Evolutionary conservation across 177 flowering plant genomes (phyloP).

Genomic region (Vitis hybrid): DNA sequence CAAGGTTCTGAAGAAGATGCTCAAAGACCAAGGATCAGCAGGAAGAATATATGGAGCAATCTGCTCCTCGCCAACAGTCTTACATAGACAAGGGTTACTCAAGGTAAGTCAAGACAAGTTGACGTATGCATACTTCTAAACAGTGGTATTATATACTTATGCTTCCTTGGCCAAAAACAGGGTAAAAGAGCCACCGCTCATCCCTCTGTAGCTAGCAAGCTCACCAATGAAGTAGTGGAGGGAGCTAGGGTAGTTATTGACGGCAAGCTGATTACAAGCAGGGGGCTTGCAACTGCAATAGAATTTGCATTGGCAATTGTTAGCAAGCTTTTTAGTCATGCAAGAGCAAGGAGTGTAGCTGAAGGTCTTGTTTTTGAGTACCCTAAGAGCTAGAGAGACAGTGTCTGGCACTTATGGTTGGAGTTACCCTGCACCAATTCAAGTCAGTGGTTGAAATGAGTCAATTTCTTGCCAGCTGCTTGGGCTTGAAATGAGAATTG

Average conservation of each 20-base stretch:
- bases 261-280: conserved; percentile 75
- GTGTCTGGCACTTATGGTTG: not conserved
- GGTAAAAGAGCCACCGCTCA: conserved; percentile 61
- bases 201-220: conserved; percentile 48
- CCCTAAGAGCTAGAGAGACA: conserved; percentile 35
- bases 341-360: conserved; percentile 92
- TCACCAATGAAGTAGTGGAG: conserved; percentile 31
- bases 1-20: conserved; percentile 68
- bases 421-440: not conserved
- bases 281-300: conserved; percentile 58
- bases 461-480: not conserved
- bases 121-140: not conserved
- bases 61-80: conserved; percentile 56
- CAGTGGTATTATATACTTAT: not conserved
- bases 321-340: conserved; percentile 73
- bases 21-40: conserved; percentile 68
- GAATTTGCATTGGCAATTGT: conserved; percentile 82
- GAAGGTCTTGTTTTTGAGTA: conserved; percentile 87
- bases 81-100: conserved; percentile 68
- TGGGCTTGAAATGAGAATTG: not conserved
- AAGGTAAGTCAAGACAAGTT: conserved; percentile 39
- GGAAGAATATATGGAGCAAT: conserved; percentile 76
- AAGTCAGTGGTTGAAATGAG: not conserved
- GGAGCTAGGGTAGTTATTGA: conserved; percentile 74
- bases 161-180: conserved; percentile 33